Percentiles rank a stretch among this genome's conserved stretches.
Conservation (phyloP, 1,284 basidiomycete genomes). For the Pholiota adiposa region DNA sequence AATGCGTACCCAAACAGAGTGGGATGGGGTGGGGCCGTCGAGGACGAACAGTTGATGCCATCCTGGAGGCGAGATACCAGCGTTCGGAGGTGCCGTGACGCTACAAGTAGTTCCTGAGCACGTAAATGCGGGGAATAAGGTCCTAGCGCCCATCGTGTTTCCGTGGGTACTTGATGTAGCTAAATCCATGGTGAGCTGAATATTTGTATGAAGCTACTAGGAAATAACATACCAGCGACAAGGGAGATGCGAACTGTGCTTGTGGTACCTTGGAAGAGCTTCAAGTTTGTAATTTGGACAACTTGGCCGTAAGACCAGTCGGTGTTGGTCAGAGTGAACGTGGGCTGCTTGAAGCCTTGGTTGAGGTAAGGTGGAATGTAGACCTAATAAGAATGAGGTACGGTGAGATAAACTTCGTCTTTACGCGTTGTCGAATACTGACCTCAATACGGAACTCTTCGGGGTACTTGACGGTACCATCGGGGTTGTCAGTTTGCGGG, state of each 20-base stretch:
- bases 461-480: conserved; percentile 48
- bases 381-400: conserved; percentile 37
- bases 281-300: conserved; percentile 55
- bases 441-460: conserved; percentile 78
- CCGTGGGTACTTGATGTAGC: conserved; percentile 79
- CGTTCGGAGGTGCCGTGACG: conserved; percentile 70
- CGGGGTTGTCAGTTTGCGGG: conserved; percentile 53
- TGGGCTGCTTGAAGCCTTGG: conserved; percentile 59
- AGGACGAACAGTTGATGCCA: conserved; percentile 76
- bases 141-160: conserved; percentile 74
- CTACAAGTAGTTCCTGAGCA: conserved; percentile 67
- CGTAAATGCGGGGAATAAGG: conserved; percentile 68
- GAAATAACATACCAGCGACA: conserved; percentile 51
- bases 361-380: conserved; percentile 77
- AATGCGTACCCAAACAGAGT: conserved; percentile 73
- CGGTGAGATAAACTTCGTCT: not conserved
- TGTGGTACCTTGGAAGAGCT: conserved; percentile 58
- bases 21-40: conserved; percentile 75
- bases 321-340: conserved; percentile 55
- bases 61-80: conserved; percentile 72
- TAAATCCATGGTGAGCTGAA: conserved; percentile 28
- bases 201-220: not conserved
- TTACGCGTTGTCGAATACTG: not conserved
- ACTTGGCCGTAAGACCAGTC: conserved; percentile 64
- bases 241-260: conserved; percentile 66